Evolutionary conservation across 2,329 filamentous ascomycete species (phyloP).

Genomic region (Sporothrix dimorphospora): DNA sequence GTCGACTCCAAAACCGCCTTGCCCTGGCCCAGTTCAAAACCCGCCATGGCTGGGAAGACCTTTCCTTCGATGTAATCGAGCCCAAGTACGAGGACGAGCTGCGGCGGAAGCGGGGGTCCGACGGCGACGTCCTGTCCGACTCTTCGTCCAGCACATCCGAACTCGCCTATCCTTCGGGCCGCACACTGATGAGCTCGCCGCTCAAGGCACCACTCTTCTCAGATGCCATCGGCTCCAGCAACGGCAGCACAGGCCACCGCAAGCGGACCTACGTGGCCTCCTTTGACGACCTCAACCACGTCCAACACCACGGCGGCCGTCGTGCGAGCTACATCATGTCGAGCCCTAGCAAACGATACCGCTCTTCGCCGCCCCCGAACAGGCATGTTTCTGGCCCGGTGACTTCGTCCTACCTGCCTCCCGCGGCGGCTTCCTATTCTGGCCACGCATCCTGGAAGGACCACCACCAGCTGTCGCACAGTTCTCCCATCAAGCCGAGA

Average conservation of each 20-base stretch:
- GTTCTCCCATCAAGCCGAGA: constrained; percentile 80
- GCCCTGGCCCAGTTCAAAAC: constrained; percentile 97
- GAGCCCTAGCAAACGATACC: constrained; percentile 70
- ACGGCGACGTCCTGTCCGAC: constrained; percentile 79
- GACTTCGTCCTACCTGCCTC: constrained; percentile 53
- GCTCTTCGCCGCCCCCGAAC: constrained; percentile 61
- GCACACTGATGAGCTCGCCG: constrained; percentile 78
- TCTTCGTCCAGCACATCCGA: constrained; percentile 85
- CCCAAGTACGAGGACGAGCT: constrained; percentile 80
- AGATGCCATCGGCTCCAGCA: constrained; percentile 74
- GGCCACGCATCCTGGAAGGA: constrained; percentile 72
- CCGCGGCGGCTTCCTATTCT: constrained; percentile 34
- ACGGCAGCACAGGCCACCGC: constrained; percentile 66
- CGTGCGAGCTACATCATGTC: constrained; percentile 43
- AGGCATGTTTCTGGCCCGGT: constrained; percentile 71
- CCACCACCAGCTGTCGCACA: constrained; percentile 78
- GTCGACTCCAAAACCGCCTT: constrained; percentile 88
- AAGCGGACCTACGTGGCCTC: constrained; percentile 65
- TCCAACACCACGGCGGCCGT: constrained; percentile 33
- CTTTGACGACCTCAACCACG: constrained; percentile 51
- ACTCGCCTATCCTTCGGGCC: constrained; percentile 65
- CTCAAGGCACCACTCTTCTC: constrained; percentile 83
- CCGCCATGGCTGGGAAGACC: constrained; percentile 91
- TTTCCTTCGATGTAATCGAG: constrained; percentile 83
- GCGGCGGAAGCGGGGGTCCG: constrained; percentile 69